Evolutionary conservation across 495 filamentous ascomycete genomes (phyloP), one percentile per base, ranked within the genome.

Genomic region (Hypoxylon subgilvum): DNA sequence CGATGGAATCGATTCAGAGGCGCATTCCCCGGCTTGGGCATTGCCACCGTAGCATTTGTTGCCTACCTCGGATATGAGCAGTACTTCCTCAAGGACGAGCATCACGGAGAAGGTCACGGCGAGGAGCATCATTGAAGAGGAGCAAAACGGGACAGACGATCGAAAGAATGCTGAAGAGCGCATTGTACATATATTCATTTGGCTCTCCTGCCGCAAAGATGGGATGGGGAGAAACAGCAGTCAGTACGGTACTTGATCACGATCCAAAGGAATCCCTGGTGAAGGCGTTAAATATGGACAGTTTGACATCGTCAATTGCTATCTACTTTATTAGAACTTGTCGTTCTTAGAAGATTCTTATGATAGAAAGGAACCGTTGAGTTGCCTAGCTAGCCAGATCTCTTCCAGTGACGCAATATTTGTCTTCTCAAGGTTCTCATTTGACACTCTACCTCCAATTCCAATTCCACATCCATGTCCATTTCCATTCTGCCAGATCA

Each of bases 61-160:
- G 86, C 76, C 41, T 98, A 98, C 76, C 89, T 91, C 75, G 82
- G 80, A 30, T 96, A 90, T 70, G 94, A 98, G 78, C 82, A 90
- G 67, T 67, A 95, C 34, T 96, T 96, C 70, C 57, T 95, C 51
- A 84, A 88, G 67, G 86, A 92, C 34, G 85, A 89, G 45, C 88
- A 92, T 74, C 79, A 81, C 65, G 81, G 69, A 56, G 79, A 84
- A 19, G 78, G 51, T 16, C 78, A 82, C 27, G 72, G 58, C 13
- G 54, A 76, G 63, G 66, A 44, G 12, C 74, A 78, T 48, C 72
- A 77, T 48, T 75, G 49, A 27, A 27, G 34, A 19, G 14, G 39
- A 36, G n/a, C n/a, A n/a, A 23, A 23, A 45, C 6, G 5, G 13
- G 14, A 35, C 6, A 9, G 7, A 23, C 7, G 13, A 16, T 39